These are phyloP conservation scores for Tagetes erecta DNA, from an alignment of 129 eudicot species.

Conservation along the genomic window DNA sequence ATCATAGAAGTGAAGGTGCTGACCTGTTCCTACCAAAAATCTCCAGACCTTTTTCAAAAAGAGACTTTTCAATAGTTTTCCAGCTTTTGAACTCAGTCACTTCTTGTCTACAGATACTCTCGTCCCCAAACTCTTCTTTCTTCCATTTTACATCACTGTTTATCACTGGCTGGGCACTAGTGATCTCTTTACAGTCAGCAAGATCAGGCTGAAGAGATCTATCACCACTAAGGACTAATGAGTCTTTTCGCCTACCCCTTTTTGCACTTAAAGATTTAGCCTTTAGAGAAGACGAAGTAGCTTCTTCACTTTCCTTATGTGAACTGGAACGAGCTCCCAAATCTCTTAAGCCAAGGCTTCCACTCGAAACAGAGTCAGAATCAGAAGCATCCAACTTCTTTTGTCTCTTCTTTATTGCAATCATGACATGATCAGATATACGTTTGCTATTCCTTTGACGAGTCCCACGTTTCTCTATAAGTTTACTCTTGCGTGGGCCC, in stretches of 20 bases:
- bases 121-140: constrained; percentile 74
- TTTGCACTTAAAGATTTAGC: constrained; percentile 43
- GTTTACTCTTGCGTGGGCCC: constrained; percentile 45
- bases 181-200: constrained; percentile 45
- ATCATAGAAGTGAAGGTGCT: constrained; percentile 13
- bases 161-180: constrained; percentile 33
- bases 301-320: constrained; percentile 64
- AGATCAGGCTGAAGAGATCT: constrained; percentile 45
- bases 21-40: constrained; percentile 91
- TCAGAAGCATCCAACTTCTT: constrained; percentile 63
- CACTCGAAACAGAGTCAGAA: constrained; percentile 65
- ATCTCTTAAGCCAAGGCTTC: constrained; percentile 51
- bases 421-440: constrained; percentile 59
- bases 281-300: constrained; percentile 58
- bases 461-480: constrained; percentile 51
- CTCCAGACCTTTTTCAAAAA: constrained; percentile 85
- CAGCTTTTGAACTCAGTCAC: constrained; percentile 49
- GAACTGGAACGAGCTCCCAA: constrained; percentile 41
- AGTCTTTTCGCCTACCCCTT: constrained; percentile 55
- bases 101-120: constrained; percentile 55
- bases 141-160: constrained; percentile 42
- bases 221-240: constrained; percentile 37
- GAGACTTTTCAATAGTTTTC: constrained; percentile 81
- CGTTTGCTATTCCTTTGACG: constrained; percentile 74
- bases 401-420: constrained; percentile 66